Percentiles rank a stretch among this genome's conserved stretches.
Conservation (phyloP, 2,329 filamentous ascomycete species). For the Plenodomus tracheiphilus region DNA sequence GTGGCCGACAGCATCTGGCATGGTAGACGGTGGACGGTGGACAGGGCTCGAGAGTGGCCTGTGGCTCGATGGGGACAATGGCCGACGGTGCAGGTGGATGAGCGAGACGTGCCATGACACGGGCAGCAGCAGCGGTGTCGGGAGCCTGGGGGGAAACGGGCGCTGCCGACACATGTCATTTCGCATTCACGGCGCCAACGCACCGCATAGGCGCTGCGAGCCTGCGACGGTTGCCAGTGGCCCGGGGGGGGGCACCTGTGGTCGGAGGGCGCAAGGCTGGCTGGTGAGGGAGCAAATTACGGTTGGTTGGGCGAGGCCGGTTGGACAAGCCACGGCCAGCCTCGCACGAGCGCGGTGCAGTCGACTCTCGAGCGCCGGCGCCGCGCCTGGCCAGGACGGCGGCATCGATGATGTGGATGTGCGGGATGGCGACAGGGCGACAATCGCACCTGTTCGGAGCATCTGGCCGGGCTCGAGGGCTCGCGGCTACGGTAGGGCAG, state of each 20-base stretch:
- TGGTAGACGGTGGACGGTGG: neutral
- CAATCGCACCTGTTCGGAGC: slow-evolving; percentile 36
- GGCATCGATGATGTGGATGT: slow-evolving; percentile 16
- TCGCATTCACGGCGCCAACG: slow-evolving; percentile 33
- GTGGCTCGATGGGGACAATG: too few relatives aligned
- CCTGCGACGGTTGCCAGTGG: slow-evolving; percentile 19
- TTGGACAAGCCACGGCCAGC: slow-evolving; percentile 25
- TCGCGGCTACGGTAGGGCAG: slow-evolving; percentile 35
- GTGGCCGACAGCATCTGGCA: slow-evolving; percentile 17
- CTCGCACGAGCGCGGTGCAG: slow-evolving; percentile 22
- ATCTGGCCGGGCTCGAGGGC: slow-evolving; percentile 21
- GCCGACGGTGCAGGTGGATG: too few relatives aligned
- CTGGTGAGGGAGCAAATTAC: slow-evolving; percentile 28
- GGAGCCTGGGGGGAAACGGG: slow-evolving; percentile 22
- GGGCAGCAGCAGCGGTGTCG: slow-evolving; percentile 8
- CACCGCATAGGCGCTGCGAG: slow-evolving; percentile 31
- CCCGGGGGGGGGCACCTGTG: slow-evolving; percentile 20
- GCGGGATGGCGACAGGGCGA: slow-evolving; percentile 36
- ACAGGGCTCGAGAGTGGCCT: too few relatives aligned
- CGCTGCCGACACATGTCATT: slow-evolving; percentile 34
- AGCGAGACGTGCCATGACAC: slow-evolving; percentile 13
- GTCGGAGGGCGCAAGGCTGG: slow-evolving; percentile 20
- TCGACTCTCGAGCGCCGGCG: too few relatives aligned
- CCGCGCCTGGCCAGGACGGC: too few relatives aligned
- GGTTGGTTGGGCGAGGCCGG: slow-evolving; percentile 15